Base-by-base conservation (phyloP, 257 asterid species). In the Asclepias syriaca region DNA sequence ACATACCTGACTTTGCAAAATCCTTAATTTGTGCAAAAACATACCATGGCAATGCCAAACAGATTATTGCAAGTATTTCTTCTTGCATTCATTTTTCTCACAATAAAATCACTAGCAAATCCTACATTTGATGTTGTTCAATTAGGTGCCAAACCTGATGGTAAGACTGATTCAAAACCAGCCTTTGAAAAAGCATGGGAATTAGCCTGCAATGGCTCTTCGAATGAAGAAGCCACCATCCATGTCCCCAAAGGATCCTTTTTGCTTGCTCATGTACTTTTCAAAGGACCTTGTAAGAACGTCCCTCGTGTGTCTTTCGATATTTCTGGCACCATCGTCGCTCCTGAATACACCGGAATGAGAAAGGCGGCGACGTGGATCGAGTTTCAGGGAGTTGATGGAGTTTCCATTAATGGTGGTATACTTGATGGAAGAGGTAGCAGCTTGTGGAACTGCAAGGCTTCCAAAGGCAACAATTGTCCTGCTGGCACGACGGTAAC, bases 121-220 rank as follows among this genome's bases (percentile, higher is more conserved):
- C 66, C 66, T 0, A 66, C 72, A 14, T 77, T 72, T 66, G 82
- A 86, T 64, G 79, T 88, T 40, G 5, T 70, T 46, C 71, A 66
- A 0, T 72, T 83, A 0, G 96, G 96, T 19, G 96, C 89, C 11
- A 85, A 78, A 37, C 76, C 88, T 1, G 81, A 85, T 60, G 89
- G 85, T 12, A 57, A 61, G 46, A 72, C 76, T 0, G 93, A 89
- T 72, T 87, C 93, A 34, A 72, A 87, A 1, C 50, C 32, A 16
- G 74, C 90, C 1, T 73, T 89, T 16, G 6, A 34, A 40, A 80
- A 27, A 19, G 94, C 91, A 58, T 89, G 96, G 96, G 66, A 75
- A 45, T 74, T 75, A 5, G 91, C 90, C 29, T 90, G 96, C 37
- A 34, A 34, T 75, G 84, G 74, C 45, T 82, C 88, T 6, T 5